Evolutionary conservation across 176 grass and related monocot genomes (phyloP).

Genomic region (Aegilops longissima): DNA sequence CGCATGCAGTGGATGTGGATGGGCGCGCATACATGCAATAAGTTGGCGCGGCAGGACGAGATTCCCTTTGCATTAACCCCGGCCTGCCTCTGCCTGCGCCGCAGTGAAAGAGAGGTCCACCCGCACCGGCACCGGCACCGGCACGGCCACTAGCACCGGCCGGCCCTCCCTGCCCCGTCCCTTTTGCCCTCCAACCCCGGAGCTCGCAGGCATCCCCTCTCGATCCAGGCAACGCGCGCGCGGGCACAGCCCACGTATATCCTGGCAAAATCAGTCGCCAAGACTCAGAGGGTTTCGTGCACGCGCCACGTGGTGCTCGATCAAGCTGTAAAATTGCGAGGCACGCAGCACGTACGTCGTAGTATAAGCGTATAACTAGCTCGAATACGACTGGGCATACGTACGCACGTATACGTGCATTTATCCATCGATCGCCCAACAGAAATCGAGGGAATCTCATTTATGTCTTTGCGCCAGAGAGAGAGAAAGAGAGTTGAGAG

Average conservation of each 20-base stretch:
- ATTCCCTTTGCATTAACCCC: conserved; percentile 12
- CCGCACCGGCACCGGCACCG: not conserved
- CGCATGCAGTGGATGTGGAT: not conserved
- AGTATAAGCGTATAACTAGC: not conserved
- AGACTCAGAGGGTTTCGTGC: not conserved
- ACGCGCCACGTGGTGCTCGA: not conserved
- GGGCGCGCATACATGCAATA: not conserved
- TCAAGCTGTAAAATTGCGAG: not conserved
- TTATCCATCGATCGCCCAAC: not conserved
- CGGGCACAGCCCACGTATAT: not conserved
- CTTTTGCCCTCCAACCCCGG: not conserved
- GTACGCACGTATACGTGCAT: not conserved
- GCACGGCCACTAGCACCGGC: conserved; percentile 1
- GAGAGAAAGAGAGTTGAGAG: not conserved
- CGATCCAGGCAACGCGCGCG: not conserved
- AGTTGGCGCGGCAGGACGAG: conserved; percentile 8
- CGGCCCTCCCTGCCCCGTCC: not conserved
- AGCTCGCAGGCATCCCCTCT: not conserved
- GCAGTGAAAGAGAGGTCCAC: conserved; percentile 1
- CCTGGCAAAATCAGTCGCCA: not conserved
- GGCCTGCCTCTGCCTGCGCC: not conserved
- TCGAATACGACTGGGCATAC: not conserved
- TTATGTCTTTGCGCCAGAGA: conserved; percentile 12
- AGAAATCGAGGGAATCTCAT: conserved; percentile 10
- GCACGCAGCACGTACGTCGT: not conserved